Evolutionary conservation across 2,329 filamentous ascomycete genomes (phyloP), one percentile per base, ranked within the genome.

Genomic region (Helotiales sp.): DNA sequence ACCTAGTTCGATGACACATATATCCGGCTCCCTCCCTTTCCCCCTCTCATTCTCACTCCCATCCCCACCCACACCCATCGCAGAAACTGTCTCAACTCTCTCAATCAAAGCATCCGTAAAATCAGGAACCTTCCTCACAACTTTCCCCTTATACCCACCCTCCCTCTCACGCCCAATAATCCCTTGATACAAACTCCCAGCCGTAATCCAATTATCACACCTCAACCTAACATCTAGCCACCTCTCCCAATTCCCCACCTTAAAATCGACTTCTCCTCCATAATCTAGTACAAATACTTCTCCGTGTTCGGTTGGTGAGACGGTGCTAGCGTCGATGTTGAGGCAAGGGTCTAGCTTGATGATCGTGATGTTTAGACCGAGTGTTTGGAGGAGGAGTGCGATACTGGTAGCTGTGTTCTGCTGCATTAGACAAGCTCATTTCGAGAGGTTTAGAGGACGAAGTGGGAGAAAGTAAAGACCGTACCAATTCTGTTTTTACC

Each of bases 201-300:
- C 96, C 4, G 93, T 98, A 75, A 98, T 96, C 75, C 97, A 98
- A 79, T 93, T 91, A 66, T 96, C 91, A 60, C 87, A 81, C 12
- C 85, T 90, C 60, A 97, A 81, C 54, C 87, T 89, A 63, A 93
- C 87, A 69, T 87, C 87, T 54, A 96, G 85, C 3, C 96, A 96
- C 49, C 87, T 82, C 72, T 90, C 87, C 75, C 89, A 90, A 74
- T 90, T 90, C 63, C 87, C 87, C 33, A 90, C 78, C 71, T 90
- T 87, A 56, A 90, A 81, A 69, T 90, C 87, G 62, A 86, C 83
- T 73, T 90, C 89, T 65, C 89, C 89, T 63, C 90, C 90, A 69
- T 93, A 90, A 66, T 90, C 85, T 56, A 93, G 82, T 47, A 96
- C 92, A 70, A 93, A 96, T 65, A 89, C 88, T 76, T 96, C 92